A percentile compares a stretch with the other conserved stretches of the same genome.
phyloP scores from a whole-genome alignment of 129 eudicot species.

The Centella asiatica region DNA sequence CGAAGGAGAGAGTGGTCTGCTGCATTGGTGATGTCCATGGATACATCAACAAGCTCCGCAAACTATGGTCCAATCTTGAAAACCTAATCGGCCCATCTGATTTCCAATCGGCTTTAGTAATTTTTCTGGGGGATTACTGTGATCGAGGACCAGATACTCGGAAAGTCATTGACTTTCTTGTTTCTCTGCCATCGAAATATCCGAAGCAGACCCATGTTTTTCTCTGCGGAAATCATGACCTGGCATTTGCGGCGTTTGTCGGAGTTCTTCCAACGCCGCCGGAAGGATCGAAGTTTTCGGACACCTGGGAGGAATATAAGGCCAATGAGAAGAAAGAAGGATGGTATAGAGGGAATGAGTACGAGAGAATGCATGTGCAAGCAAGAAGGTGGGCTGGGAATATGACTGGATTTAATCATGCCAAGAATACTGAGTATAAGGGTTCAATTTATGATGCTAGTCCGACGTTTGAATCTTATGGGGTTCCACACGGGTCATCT shows the following conservation, averaged over 20 bases:
- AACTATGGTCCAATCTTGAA: conserved; percentile 44
- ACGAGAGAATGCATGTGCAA: conserved; percentile 73
- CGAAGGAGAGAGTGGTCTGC: conserved; percentile 25
- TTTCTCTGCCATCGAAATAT: conserved; percentile 54
- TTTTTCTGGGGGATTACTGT: conserved; percentile 88
- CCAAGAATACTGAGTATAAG: conserved; percentile 49
- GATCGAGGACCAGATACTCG: conserved; percentile 71
- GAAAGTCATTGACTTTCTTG: conserved; percentile 55
- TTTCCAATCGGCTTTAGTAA: conserved; percentile 32
- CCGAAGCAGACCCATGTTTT: conserved; percentile 77
- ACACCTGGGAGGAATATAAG: conserved; percentile 61
- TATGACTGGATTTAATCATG: conserved; percentile 39
- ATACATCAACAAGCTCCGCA: conserved; percentile 35
- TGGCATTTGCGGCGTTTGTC: conserved; percentile 72
- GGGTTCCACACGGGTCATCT: conserved; percentile 76
- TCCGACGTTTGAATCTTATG: conserved; percentile 76
- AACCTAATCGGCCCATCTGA: conserved; percentile 25
- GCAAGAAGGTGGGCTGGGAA: conserved; percentile 85
- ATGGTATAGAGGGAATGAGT: conserved; percentile 68
- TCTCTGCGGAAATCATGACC: conserved; percentile 77
- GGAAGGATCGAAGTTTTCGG: conserved; percentile 43
- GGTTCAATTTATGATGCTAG: conserved; percentile 74
- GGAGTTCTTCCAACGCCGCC: conserved; percentile 54
- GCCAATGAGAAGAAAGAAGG: conserved; percentile 69
- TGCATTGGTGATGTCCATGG: conserved; percentile 68